Evolutionary conservation across 2,329 filamentous ascomycete genomes (phyloP).

Genomic region (Colletotrichum sp.): DNA sequence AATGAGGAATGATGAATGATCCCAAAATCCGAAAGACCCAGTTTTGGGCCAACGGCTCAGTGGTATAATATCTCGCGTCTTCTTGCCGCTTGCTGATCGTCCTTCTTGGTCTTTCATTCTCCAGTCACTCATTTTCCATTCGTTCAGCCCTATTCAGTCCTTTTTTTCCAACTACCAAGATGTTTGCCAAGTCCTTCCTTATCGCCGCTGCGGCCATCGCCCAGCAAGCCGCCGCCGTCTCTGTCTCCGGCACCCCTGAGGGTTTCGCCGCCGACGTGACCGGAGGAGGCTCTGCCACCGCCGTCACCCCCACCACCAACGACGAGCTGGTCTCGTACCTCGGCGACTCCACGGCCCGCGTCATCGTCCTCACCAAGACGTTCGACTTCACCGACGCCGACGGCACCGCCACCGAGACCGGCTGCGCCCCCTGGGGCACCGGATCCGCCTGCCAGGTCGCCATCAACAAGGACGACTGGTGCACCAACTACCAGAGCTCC

Average conservation of each 20-base stretch:
- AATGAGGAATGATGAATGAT: neutral
- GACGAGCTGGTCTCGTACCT: constrained; percentile 65
- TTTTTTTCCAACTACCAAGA: neutral
- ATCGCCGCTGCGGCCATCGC: constrained; percentile 13
- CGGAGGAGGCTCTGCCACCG: constrained; percentile 59
- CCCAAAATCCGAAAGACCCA: neutral
- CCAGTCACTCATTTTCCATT: constrained; percentile 8
- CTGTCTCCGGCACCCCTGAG: constrained; percentile 42
- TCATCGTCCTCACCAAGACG: constrained; percentile 62
- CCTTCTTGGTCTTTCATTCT: neutral
- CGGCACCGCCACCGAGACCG: constrained; percentile 54
- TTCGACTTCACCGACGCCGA: constrained; percentile 62
- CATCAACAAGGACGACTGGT: constrained; percentile 61
- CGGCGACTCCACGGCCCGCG: constrained; percentile 53
- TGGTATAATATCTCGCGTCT: neutral
- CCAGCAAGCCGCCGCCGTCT: constrained; percentile 15
- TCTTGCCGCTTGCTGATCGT: neutral
- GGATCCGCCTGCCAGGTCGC: constrained; percentile 59
- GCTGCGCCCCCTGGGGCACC: constrained; percentile 62
- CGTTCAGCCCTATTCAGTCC: neutral
- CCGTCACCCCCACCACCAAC: constrained; percentile 58
- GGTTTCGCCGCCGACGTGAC: constrained; percentile 58
- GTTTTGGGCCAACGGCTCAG: neutral
- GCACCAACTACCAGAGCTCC: constrained; percentile 60
- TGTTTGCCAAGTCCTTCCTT: constrained; percentile 17